Percentiles rank a stretch among this genome's conserved stretches.
These are phyloP conservation scores for Diaporthe caulivora DNA, from an alignment of 2,329 filamentous ascomycete genomes.

Conservation along the genomic window DNA sequence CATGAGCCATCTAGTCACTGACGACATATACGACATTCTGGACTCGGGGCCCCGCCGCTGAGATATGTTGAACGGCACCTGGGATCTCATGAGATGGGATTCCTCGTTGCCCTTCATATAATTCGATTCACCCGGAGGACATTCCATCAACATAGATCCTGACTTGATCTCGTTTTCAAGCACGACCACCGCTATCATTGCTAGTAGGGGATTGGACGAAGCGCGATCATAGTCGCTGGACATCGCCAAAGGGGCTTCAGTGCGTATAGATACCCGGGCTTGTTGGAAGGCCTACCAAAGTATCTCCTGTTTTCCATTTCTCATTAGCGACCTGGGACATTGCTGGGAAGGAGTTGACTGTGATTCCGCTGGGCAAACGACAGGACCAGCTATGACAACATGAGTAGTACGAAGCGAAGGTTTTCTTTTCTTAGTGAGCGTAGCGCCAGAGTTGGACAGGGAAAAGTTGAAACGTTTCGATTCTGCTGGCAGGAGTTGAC, in stretches of 20 bases:
- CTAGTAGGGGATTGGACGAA: conserved; percentile 2
- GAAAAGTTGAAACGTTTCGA: conserved; percentile 1
- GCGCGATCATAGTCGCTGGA: not conserved
- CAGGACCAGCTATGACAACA: not conserved
- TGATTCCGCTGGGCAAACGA: not conserved
- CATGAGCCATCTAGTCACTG: not conserved
- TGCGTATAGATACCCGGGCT: conserved; percentile 23
- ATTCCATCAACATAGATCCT: not conserved
- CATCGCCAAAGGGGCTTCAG: conserved; percentile 1
- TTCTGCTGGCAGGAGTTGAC: conserved; percentile 6
- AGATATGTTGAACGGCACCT: not conserved
- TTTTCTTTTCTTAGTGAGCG: conserved; percentile 5
- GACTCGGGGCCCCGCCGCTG: not conserved
- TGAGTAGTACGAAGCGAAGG: not conserved
- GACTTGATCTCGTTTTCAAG: not conserved
- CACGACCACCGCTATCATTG: not conserved
- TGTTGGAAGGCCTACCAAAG: conserved; percentile 10
- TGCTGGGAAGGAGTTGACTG: not conserved
- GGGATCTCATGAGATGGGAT: not conserved
- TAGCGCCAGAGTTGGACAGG: conserved; percentile 3
- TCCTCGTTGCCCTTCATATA: not conserved
- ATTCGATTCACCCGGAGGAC: not conserved
- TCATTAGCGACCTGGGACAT: not conserved
- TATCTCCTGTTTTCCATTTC: conserved; percentile 1
- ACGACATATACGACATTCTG: not conserved